Evolutionary conservation across 2,329 filamentous ascomycete genomes (phyloP), one percentile per base, ranked within the genome.

Genomic region (Alternaria sp.): DNA sequence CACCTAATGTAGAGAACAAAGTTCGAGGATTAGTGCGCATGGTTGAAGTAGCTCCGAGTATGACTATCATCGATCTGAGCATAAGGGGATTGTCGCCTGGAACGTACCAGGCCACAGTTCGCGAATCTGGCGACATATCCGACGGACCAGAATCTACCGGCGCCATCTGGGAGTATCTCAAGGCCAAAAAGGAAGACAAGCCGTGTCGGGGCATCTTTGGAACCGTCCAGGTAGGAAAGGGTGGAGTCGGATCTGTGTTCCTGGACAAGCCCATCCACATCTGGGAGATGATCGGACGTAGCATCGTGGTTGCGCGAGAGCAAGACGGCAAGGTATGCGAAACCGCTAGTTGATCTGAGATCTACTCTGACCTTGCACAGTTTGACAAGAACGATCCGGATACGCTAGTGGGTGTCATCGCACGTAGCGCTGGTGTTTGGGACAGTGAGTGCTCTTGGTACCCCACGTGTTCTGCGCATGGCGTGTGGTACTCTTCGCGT

Each of bases 351-450:
- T 43, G 30, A 43, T 46, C 59, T 85, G 87, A 75, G 82, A 90
- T 71, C 85, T 26, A 46, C 26, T 62, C 62, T 65, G 58, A 67
- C 62, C n/a, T 52, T 28, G 26, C 23, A 25, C 44, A 74, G 72
- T 72, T 74, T 60, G 69, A 74, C 49, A 73, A 72, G 66, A 94
- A 97, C 70, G 92, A 97, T 76, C 86, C 89, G 59, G 89, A 96
- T 78, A 97, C 93, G 19, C 84, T 97, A 54, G 92, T 97, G 3
- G 96, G 96, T 9, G 94, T 99, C 55, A 93, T 99, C 81, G 96
- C 96, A 59, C 86, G 96, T 77, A 97, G 94, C 80, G 95, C 96
- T 15, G 96, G 96, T n/a, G 91, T 97, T 65, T 99, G 96, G 96
- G 95, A 97, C 80, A 78, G 72, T 74, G 67, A 66, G 72, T 74